A percentile compares a stretch with the other conserved stretches of the same genome.
Conservation (phyloP, 176 grass and related monocot species). For the Aegilops bicornis region DNA sequence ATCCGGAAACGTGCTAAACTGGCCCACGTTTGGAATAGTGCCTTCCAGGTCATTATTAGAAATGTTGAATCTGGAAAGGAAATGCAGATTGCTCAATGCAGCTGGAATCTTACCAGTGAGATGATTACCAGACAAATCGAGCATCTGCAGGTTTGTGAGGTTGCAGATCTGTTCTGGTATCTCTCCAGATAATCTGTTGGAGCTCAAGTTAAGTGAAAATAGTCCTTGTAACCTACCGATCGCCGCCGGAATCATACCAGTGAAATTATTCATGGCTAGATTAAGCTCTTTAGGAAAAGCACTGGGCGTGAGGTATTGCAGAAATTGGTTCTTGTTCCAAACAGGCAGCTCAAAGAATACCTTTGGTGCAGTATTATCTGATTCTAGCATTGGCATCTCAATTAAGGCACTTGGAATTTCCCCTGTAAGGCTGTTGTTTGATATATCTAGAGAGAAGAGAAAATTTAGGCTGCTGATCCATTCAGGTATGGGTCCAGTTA, state of each 20-base stretch:
- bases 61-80: constrained; percentile 41
- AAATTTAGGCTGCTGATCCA: constrained; percentile 26
- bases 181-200: constrained; percentile 31
- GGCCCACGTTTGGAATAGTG: constrained; percentile 15
- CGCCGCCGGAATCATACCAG: constrained; percentile 10
- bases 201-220: constrained; percentile 22
- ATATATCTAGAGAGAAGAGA: constrained; percentile 30
- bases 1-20: constrained; percentile 41
- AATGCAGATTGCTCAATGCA: constrained; percentile 22
- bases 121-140: constrained; percentile 37
- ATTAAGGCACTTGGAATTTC: constrained; percentile 27
- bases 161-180: constrained; percentile 24
- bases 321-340: not conserved
- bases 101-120: constrained; percentile 36
- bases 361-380: not conserved
- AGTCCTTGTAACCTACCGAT: constrained; percentile 34
- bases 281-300: not conserved
- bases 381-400: constrained; percentile 26
- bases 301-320: not conserved
- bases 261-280: constrained; percentile 19
- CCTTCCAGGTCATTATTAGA: constrained; percentile 48
- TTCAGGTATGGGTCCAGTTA: constrained; percentile 32
- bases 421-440: constrained; percentile 35
- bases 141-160: constrained; percentile 30
- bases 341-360: constrained; percentile 4